A percentile compares a stretch with the other conserved stretches of the same genome.
These are phyloP conservation scores for Fusarium xyrophilum DNA, from an alignment of 2,329 filamentous ascomycete genomes.

Conservation along the genomic window DNA sequence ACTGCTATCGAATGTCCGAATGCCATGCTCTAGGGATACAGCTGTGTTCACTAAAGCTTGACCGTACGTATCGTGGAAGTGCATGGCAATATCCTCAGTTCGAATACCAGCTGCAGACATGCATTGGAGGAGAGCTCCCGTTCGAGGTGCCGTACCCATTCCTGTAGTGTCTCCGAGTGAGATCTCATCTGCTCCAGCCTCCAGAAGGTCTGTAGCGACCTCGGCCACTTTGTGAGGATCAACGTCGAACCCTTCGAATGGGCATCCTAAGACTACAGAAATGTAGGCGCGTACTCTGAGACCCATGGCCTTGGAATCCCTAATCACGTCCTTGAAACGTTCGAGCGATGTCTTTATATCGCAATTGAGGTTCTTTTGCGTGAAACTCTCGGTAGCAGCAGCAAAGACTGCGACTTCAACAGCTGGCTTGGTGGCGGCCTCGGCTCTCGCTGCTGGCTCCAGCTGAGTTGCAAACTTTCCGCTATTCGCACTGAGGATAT, in stretches of 20 bases:
- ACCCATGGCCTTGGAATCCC: slow-evolving; percentile 67
- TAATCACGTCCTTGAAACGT: slow-evolving; percentile 74
- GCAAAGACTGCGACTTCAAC: slow-evolving; percentile 83
- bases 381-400: slow-evolving; percentile 81
- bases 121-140: slow-evolving; percentile 68
- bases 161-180: slow-evolving; percentile 90
- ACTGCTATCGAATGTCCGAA: slow-evolving; percentile 79
- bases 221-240: slow-evolving; percentile 69
- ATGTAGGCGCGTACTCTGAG: slow-evolving; percentile 80
- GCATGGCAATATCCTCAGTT: slow-evolving; percentile 75
- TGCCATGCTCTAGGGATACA: slow-evolving; percentile 77
- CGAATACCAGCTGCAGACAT: slow-evolving; percentile 72
- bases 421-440: slow-evolving; percentile 54
- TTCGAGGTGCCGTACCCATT: slow-evolving; percentile 81
- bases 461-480: slow-evolving; percentile 59
- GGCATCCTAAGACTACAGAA: slow-evolving; percentile 81
- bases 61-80: slow-evolving; percentile 90
- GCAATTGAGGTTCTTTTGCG: slow-evolving; percentile 83
- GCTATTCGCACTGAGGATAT: slow-evolving; percentile 60
- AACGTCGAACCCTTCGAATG: slow-evolving; percentile 73
- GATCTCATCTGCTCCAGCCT: slow-evolving; percentile 91
- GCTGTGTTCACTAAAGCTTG: slow-evolving; percentile 84
- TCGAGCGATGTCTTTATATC: slow-evolving; percentile 75
- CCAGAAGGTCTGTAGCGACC: slow-evolving; percentile 73
- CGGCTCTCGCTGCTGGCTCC: slow-evolving; percentile 49